Evolutionary conservation across 305 asterid genomes (phyloP).

Genomic region (Rubia balearica): DNA sequence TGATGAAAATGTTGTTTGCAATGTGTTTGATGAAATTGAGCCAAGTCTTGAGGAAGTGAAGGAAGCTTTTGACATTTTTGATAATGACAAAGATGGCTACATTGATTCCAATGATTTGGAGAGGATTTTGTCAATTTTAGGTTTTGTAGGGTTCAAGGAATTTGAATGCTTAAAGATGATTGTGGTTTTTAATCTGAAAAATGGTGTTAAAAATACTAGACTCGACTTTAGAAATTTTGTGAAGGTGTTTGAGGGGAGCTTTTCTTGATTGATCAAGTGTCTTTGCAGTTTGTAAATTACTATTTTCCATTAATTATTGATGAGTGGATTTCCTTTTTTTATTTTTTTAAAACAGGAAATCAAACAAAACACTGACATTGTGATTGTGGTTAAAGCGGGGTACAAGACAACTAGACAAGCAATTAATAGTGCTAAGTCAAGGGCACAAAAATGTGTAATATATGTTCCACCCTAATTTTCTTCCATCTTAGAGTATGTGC

Average conservation of each 20-base stretch:
- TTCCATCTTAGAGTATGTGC: too few relatives aligned
- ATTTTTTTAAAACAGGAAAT: too few relatives aligned
- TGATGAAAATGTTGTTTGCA: constrained; percentile 19
- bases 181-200: constrained; percentile 37
- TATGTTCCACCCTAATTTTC: too few relatives aligned
- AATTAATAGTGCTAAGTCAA: too few relatives aligned
- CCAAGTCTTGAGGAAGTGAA: constrained; percentile 42
- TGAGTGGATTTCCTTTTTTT: too few relatives aligned
- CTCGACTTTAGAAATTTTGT: constrained; percentile 49
- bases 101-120: constrained; percentile 50
- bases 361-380: too few relatives aligned
- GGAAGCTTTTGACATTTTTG: constrained; percentile 49
- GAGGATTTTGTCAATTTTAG: constrained; percentile 32
- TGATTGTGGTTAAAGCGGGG: too few relatives aligned
- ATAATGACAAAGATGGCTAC: constrained; percentile 51
- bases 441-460: too few relatives aligned
- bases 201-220: constrained; percentile 37
- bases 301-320: too few relatives aligned
- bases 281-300: background rate
- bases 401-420: too few relatives aligned
- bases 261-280: constrained; percentile 8
- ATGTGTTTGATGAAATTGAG: constrained; percentile 33
- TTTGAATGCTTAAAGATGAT: constrained; percentile 47
- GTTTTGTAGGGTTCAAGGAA: constrained; percentile 23
- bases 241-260: constrained; percentile 39